Percentiles rank a stretch among this genome's conserved stretches.
These are phyloP conservation scores for Phytophthora ohioensis DNA, from an alignment of 352 stramenopile genomes.

Conservation along the genomic window DNA sequence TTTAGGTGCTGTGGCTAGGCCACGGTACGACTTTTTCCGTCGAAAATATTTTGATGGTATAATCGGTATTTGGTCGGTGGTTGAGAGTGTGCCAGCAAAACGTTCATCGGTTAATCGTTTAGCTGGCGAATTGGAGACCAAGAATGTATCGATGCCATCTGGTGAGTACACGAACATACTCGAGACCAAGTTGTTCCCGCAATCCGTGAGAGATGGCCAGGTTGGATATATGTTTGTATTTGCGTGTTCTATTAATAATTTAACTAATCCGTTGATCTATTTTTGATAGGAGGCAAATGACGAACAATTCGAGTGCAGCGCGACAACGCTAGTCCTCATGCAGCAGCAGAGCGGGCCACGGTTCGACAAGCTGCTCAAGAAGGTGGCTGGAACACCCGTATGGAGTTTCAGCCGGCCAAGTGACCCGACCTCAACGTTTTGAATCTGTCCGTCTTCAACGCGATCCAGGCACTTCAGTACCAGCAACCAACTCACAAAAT, in stretches of 20 bases:
- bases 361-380: not conserved
- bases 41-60: no score
- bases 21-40: no score
- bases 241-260: not conserved
- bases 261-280: not conserved
- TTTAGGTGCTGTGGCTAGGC: no score
- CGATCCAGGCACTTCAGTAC: slow-evolving; percentile 10
- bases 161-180: not conserved
- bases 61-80: no score
- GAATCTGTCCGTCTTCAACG: not conserved
- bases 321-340: slow-evolving; percentile 1
- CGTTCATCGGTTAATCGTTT: no score
- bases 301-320: not conserved
- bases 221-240: not conserved
- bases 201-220: not conserved
- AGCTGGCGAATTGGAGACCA: no score
- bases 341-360: not conserved
- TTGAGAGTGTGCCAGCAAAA: no score
- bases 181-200: slow-evolving; percentile 3
- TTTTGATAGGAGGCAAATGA: not conserved
- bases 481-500: not conserved
- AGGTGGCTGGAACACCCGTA: not conserved
- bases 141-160: no score
- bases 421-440: not conserved
- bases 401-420: slow-evolving; percentile 1